Evolutionary conservation across 2,329 filamentous ascomycete species (phyloP).

Genomic region (Fusarium sp.): DNA sequence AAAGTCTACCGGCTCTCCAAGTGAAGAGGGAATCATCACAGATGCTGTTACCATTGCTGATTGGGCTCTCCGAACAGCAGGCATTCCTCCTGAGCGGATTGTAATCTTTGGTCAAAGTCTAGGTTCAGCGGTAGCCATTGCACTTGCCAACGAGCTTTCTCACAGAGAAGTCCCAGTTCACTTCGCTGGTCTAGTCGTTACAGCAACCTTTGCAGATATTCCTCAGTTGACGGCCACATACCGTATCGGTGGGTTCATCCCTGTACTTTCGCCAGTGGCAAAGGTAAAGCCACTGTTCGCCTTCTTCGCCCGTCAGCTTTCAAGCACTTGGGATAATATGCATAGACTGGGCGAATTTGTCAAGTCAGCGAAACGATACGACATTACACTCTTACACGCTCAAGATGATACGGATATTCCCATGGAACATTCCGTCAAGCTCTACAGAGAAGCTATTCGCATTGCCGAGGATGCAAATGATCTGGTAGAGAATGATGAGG

Average conservation of each 20-base stretch:
- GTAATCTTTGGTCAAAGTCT: conserved; percentile 70
- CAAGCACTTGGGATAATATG: conserved; percentile 59
- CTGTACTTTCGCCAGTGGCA: conserved; percentile 59
- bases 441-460: conserved; percentile 61
- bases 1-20: conserved; percentile 62
- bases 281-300: conserved; percentile 57
- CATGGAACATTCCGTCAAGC: conserved; percentile 56
- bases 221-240: conserved; percentile 63
- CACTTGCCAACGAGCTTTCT: conserved; percentile 51
- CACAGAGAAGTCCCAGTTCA: conserved; percentile 8
- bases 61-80: conserved; percentile 64
- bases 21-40: conserved; percentile 64
- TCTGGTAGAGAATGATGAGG: conserved; percentile 10
- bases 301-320: conserved; percentile 56
- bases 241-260: conserved; percentile 53
- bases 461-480: conserved; percentile 56
- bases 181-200: conserved; percentile 62
- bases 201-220: conserved; percentile 63
- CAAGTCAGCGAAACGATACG: conserved; percentile 48
- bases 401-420: conserved; percentile 61
- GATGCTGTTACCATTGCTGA: conserved; percentile 65
- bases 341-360: conserved; percentile 53
- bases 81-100: conserved; percentile 65
- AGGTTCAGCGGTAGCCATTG: conserved; percentile 57
- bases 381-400: conserved; percentile 58